Conservation (phyloP, 106 monocot species). For the Iris macrosiphon region DNA sequence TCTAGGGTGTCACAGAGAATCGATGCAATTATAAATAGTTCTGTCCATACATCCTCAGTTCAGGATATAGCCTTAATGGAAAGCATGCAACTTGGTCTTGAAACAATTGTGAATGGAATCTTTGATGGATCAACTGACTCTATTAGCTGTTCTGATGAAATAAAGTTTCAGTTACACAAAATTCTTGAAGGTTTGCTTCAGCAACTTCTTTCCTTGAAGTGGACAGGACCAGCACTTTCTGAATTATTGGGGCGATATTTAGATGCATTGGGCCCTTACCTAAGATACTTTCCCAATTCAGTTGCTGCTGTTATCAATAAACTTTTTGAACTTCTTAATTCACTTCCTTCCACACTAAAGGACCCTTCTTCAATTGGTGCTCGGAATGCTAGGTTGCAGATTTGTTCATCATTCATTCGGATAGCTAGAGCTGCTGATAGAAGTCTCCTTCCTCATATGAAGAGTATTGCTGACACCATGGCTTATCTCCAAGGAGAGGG, state of each 20-base stretch:
- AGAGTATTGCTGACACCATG: slow-evolving; percentile 96
- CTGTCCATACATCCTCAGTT: slow-evolving; percentile 51
- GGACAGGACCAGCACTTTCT: slow-evolving; percentile 57
- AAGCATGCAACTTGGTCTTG: slow-evolving; percentile 72
- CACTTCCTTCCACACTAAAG: slow-evolving; percentile 45
- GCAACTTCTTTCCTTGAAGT: slow-evolving; percentile 54
- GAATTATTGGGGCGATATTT: slow-evolving; percentile 61
- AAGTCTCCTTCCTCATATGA: slow-evolving; percentile 94
- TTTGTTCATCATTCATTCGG: slow-evolving; percentile 89
- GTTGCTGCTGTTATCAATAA: slow-evolving; percentile 66
- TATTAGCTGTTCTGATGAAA: slow-evolving; percentile 27
- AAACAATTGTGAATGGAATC: slow-evolving; percentile 56
- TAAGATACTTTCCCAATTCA: slow-evolving; percentile 64
- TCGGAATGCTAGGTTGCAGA: slow-evolving; percentile 81
- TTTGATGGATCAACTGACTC: slow-evolving; percentile 57
- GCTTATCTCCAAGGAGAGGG: slow-evolving; percentile 80
- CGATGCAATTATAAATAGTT: slow-evolving; percentile 25
- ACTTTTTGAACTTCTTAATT: slow-evolving; percentile 84
- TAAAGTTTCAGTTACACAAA: slow-evolving; percentile 48
- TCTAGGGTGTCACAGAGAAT: slow-evolving; percentile 58
- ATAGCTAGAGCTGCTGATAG: slow-evolving; percentile 88
- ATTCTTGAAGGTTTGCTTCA: slow-evolving; percentile 73
- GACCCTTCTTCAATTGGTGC: slow-evolving; percentile 57
- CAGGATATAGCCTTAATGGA: slow-evolving; percentile 71
- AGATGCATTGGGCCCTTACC: slow-evolving; percentile 69